Evolutionary conservation across 208 protist species (phyloP).

Genomic region (Leishmania aethiopica): DNA sequence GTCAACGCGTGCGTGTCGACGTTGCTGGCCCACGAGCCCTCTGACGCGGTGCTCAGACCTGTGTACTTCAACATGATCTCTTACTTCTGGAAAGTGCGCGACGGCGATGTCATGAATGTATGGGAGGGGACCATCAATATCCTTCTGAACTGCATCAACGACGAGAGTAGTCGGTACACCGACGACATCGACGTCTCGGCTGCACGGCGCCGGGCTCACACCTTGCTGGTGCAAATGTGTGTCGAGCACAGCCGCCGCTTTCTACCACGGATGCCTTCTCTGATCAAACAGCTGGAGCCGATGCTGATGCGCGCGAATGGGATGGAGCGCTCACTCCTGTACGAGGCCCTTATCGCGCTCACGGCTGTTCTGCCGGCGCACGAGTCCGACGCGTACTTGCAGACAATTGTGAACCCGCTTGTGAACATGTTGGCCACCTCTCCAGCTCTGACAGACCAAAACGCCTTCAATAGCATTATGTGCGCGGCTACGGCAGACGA

Average conservation of each 20-base stretch:
- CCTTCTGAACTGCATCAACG: conserved; percentile 55
- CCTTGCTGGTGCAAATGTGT: conserved; percentile 52
- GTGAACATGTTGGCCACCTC: conserved; percentile 39
- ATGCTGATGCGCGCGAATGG: conserved; percentile 43
- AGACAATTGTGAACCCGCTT: conserved; percentile 64
- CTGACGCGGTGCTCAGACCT: conserved; percentile 80
- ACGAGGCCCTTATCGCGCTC: conserved; percentile 72
- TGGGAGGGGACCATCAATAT: conserved; percentile 67
- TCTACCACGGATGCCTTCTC: conserved; percentile 15
- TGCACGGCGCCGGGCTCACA: conserved; percentile 57
- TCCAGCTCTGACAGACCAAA: conserved; percentile 35
- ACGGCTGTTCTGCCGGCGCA: conserved; percentile 39
- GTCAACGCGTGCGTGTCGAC: conserved; percentile 49
- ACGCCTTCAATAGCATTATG: conserved; percentile 63
- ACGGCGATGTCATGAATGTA: conserved; percentile 49
- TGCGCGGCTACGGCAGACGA: conserved; percentile 24
- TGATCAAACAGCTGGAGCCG: conserved; percentile 48
- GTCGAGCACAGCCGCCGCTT: conserved; percentile 33
- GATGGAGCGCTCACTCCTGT: conserved; percentile 57
- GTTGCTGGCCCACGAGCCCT: conserved; percentile 42
- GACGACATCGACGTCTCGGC: conserved; percentile 40
- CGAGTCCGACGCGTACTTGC: conserved; percentile 53
- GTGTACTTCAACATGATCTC: conserved; percentile 85
- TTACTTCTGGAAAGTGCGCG: conserved; percentile 69
- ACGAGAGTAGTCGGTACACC: conserved; percentile 5